Percentiles rank a stretch among this genome's conserved stretches.
These are phyloP conservation scores for Rhizophagus sp. DNA, from an alignment of 192 early-diverging fungal species.

Conservation along the genomic window DNA sequence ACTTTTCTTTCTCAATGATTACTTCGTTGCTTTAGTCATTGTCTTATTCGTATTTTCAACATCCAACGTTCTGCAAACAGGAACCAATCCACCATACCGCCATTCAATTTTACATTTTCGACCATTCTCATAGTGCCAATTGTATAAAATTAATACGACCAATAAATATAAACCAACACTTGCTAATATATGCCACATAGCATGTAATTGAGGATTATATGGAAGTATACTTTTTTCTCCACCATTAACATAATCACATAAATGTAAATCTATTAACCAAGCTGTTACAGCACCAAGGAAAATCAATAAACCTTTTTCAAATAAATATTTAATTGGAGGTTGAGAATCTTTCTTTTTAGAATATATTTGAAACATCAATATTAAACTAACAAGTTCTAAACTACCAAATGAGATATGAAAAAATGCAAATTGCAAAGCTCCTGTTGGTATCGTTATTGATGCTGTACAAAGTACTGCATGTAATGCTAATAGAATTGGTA, in stretches of 20 bases:
- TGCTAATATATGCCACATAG: slow-evolving; percentile 65
- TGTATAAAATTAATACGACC: slow-evolving; percentile 55
- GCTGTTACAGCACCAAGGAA: slow-evolving; percentile 32
- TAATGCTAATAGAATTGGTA: slow-evolving; percentile 44
- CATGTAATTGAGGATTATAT: slow-evolving; percentile 58
- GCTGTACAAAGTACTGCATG: slow-evolving; percentile 45
- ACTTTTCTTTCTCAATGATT: not conserved
- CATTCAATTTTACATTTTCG: slow-evolving; percentile 36
- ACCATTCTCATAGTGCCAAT: slow-evolving; percentile 34
- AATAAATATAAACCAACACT: slow-evolving; percentile 59
- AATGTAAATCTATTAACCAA: slow-evolving; percentile 41
- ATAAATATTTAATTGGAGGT: slow-evolving; percentile 36
- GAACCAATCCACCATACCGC: slow-evolving; percentile 34
- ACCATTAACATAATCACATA: slow-evolving; percentile 34
- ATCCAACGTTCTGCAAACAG: not conserved
- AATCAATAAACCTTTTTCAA: slow-evolving; percentile 33
- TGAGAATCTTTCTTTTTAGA: slow-evolving; percentile 29
- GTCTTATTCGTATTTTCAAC: not conserved
- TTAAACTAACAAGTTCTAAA: slow-evolving; percentile 30
- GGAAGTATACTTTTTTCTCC: slow-evolving; percentile 4
- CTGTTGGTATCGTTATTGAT: slow-evolving; percentile 35
- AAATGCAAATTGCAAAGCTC: slow-evolving; percentile 31
- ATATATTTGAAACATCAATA: slow-evolving; percentile 36
- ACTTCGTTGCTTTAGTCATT: no score
- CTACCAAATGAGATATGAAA: slow-evolving; percentile 38